Base-by-base conservation (phyloP, 805 yeast species). In the Kodamaea kaohsiungensis region DNA sequence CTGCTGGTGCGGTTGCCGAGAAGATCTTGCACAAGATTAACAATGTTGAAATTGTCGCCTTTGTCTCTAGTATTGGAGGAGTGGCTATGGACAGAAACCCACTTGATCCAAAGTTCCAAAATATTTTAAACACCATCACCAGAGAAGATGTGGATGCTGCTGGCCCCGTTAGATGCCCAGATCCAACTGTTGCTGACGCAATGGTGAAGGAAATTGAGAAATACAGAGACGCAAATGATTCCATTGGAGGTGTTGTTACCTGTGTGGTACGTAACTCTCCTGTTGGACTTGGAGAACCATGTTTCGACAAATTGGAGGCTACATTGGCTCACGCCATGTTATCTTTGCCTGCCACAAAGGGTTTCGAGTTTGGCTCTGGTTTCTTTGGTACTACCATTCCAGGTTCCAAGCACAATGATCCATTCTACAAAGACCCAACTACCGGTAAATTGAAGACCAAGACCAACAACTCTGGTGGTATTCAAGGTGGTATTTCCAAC, bases 1-100 rank as follows among this genome's bases (percentile, higher is more conserved):
- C 98, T 48, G 98, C 98, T 7, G 98, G 98, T 66, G 98, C 97
- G 50, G 86, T 95, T 71, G 99, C 99, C 49, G 99, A 95, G 72
- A 93, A 92, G 75, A 86, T 90, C 59, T 81, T 95, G 66, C 67
- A 75, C 48, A 85, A 87, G 62, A 88, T 89, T 53, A 85, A 88
- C 67, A 82, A 83, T 56, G 95, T 95, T 46, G 98, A 93, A 72
- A 90, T 95, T 64, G 97, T 95, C 48, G 99, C 98, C 0, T 95
- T 95, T 72, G 98, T 93, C 18, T 84, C 95, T n/a, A 88, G 89
- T 56, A 96, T 95, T 58, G 99, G 99, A 45, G 78, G 81, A 25
- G 79, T 89, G 49, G 75, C 87, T 62, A 87, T 95, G 82, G 79
- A 87, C 72, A 83, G 96, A 70, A 83, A 86, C 62, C 83, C 92